Conservation (phyloP, 495 filamentous ascomycete genomes). For the Hypoxylon crocopeplum region DNA sequence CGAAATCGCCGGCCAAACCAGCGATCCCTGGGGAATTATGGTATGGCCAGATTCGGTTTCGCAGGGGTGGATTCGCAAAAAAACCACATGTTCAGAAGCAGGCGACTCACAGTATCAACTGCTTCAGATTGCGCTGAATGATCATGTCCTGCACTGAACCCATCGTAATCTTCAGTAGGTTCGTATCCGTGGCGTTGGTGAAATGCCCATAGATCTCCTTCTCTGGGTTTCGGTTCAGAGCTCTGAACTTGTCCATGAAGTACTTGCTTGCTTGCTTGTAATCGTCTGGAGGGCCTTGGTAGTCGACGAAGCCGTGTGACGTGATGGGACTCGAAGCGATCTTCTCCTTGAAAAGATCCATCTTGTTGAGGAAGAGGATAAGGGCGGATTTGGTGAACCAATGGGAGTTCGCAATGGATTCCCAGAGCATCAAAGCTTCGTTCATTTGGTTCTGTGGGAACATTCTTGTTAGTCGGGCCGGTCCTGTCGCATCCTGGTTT, state of each 20-base stretch:
- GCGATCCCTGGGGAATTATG: constrained; percentile 26
- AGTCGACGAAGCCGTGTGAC: constrained; percentile 90
- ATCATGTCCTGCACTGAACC: constrained; percentile 98
- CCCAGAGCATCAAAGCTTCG: constrained; percentile 97
- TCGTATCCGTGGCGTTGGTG: constrained; percentile 95
- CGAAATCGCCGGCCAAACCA: constrained; percentile 35
- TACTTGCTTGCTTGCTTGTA: constrained; percentile 74
- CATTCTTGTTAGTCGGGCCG: constrained; percentile 24
- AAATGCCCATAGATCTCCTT: constrained; percentile 94
- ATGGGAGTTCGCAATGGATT: constrained; percentile 94
- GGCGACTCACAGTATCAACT: constrained; percentile 82
- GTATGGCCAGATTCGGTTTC: constrained; percentile 38
- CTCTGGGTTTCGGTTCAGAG: constrained; percentile 81
- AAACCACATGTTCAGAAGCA: too few relatives aligned
- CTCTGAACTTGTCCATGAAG: constrained; percentile 88
- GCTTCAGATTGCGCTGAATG: constrained; percentile 95
- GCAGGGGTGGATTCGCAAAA: constrained; percentile 18
- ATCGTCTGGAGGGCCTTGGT: constrained; percentile 62
- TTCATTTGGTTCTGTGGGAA: constrained; percentile 97
- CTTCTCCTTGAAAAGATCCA: constrained; percentile 95
- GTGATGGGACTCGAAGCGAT: constrained; percentile 79
- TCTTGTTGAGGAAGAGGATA: constrained; percentile 99
- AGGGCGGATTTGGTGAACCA: constrained; percentile 97
- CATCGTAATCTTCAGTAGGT: constrained; percentile 97
- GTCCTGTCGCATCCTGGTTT: neutral